Conservation (phyloP, 805 yeast species). For the Ogataea methanolica region DNA sequence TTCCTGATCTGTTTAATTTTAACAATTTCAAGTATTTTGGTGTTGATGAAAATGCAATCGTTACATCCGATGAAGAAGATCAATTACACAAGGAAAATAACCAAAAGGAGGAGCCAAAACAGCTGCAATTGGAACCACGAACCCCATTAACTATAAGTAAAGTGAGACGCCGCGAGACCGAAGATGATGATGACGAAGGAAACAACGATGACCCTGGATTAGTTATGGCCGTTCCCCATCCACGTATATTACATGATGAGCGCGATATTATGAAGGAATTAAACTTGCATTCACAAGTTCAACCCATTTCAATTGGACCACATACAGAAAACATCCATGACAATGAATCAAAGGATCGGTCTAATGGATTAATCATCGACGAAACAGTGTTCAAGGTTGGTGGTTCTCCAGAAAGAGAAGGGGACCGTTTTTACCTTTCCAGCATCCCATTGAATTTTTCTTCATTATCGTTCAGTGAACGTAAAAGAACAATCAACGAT, state of each 20-base stretch:
- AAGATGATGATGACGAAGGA: constrained; percentile 1
- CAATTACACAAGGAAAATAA: not conserved
- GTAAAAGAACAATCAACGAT: constrained; percentile 33
- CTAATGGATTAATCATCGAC: constrained; percentile 10
- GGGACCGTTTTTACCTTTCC: constrained; percentile 37
- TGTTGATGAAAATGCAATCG: constrained; percentile 7
- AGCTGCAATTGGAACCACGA: not conserved
- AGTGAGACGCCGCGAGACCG: not conserved
- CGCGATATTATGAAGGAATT: constrained; percentile 10
- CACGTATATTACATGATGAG: not conserved
- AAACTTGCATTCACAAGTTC: constrained; percentile 23
- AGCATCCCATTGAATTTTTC: constrained; percentile 45
- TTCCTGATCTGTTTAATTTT: constrained; percentile 55
- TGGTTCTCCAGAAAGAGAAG: constrained; percentile 31
- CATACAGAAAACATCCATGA: not conserved
- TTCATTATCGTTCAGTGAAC: constrained; percentile 49
- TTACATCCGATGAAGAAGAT: constrained; percentile 5
- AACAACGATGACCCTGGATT: constrained; percentile 3
- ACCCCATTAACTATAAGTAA: not conserved
- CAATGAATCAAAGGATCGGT: not conserved
- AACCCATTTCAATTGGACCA: constrained; percentile 24
- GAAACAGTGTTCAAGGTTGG: constrained; percentile 21
- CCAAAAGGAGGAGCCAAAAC: not conserved
- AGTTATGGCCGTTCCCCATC: constrained; percentile 3
- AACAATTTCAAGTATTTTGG: constrained; percentile 7